Evolutionary conservation across 2,329 filamentous ascomycete species (phyloP), one percentile per base, ranked within the genome.

Genomic region (Alternaria arbusti): DNA sequence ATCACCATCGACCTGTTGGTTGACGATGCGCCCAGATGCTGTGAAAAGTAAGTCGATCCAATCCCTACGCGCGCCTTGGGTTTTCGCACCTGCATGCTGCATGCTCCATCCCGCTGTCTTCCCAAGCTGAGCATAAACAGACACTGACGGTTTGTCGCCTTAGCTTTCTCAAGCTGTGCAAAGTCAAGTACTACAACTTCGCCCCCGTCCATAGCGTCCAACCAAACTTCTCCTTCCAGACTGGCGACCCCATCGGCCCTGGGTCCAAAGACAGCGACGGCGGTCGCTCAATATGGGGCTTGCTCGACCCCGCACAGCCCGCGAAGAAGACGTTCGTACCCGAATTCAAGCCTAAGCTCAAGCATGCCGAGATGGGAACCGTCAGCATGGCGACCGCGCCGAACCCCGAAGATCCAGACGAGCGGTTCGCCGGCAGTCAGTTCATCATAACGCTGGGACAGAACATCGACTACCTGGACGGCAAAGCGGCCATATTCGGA

Each of bases 161-260:
- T 75, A 96, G 93, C 86, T 98, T 99, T 81, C 85, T 99, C 61
- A 98, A 99, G 86, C 92, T 99, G 73, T 97, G 96, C 88, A 98
- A 98, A 84, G 86, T 94, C 82, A 99, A 97, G 84, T 99, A 98
- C 84, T 99, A 97, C 89, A 98, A 98, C 84, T 98, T 96, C 80
- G 90, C 94, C 6, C 96, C 95, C 25, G 84, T 98, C 58, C 93
- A 97, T 83, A 94, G 91, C 70, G 88, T 99, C 40, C 96, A 97
- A 78, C 96, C 95, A 79, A 90, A 93, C 81, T 98, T 97, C 82
- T 97, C 94, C 65, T 97, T 97, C 82, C 95, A 98, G 81, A 96
- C 93, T 30, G 95, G 95, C 78, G 96, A 98, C 76, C 95, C 95
- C 12, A 89, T 98, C 57, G 95, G 96, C 12, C 95, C 94, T 12